These are phyloP conservation scores for Phaeosphaeria sp. DNA, from an alignment of 2,329 filamentous ascomycete genomes.

Conservation along the genomic window DNA sequence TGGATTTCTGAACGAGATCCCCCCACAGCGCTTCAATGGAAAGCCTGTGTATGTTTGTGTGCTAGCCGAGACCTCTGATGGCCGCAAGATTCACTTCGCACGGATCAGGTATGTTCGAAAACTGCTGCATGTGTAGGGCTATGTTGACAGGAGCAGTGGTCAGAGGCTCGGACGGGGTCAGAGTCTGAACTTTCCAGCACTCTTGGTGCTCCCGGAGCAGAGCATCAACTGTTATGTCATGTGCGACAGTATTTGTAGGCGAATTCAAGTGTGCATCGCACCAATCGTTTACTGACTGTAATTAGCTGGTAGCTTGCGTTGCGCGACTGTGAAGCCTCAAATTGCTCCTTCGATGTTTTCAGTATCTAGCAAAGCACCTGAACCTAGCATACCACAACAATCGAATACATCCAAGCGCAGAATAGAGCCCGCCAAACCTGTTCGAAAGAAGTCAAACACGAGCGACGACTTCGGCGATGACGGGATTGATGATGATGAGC, in stretches of 20 bases:
- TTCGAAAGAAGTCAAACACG: slow-evolving; percentile 12
- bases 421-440: slow-evolving; percentile 16
- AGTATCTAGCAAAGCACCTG: slow-evolving; percentile 16
- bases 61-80: slow-evolving; percentile 74
- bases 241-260: slow-evolving; percentile 80
- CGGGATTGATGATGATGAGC: slow-evolving; percentile 60
- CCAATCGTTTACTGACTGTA: slow-evolving; percentile 12
- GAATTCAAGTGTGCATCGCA: accelerated
- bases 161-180: slow-evolving; percentile 69
- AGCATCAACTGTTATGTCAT: slow-evolving; percentile 73
- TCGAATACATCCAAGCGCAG: slow-evolving; percentile 43
- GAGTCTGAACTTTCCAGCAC: slow-evolving; percentile 65
- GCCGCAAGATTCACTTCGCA: slow-evolving; percentile 72
- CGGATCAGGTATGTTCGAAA: slow-evolving; percentile 58
- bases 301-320: slow-evolving; percentile 63
- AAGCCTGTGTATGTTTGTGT: slow-evolving; percentile 74
- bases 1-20: slow-evolving; percentile 72
- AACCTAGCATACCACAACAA: slow-evolving; percentile 19
- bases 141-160: slow-evolving; percentile 60
- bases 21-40: slow-evolving; percentile 67
- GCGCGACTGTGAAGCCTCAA: slow-evolving; percentile 60
- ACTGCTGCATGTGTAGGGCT: background rate
- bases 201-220: slow-evolving; percentile 62
- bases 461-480: slow-evolving; percentile 62
- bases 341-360: slow-evolving; percentile 57